phyloP scores from a whole-genome alignment of 306 rosid species.

The Lathyrus oleraceus region DNA sequence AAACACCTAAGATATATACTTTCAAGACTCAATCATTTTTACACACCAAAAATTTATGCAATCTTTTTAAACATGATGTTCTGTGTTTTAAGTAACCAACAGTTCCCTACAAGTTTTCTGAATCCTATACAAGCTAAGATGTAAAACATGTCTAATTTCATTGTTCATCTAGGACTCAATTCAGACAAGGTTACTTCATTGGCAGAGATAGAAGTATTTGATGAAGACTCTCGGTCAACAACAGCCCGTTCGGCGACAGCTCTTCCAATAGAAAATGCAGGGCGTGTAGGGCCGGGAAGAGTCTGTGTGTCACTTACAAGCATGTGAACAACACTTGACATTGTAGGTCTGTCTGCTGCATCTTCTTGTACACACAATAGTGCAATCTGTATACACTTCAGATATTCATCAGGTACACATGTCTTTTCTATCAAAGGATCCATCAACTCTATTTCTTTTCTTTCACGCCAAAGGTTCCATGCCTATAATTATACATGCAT shows the following conservation, averaged over 20 bases:
- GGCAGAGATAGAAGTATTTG: slow-evolving; percentile 29
- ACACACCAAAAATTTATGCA: neutral
- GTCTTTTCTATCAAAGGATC: slow-evolving; percentile 44
- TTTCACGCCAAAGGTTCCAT: slow-evolving; percentile 55
- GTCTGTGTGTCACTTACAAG: slow-evolving; percentile 38
- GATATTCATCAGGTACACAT: slow-evolving; percentile 30
- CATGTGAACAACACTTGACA: slow-evolving; percentile 49
- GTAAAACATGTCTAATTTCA: neutral
- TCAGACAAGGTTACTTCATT: slow-evolving; percentile 28
- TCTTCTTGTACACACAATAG: slow-evolving; percentile 61
- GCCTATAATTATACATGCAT: slow-evolving; percentile 36
- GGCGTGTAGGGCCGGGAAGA: slow-evolving; percentile 51
- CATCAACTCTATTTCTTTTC: slow-evolving; percentile 44
- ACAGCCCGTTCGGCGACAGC: neutral
- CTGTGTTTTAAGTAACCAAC: neutral
- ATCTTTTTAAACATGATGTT: slow-evolving; percentile 8
- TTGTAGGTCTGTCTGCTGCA: slow-evolving; percentile 56
- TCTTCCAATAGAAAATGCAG: slow-evolving; percentile 47
- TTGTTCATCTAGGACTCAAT: slow-evolving; percentile 31
- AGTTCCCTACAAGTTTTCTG: neutral
- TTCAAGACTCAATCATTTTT: neutral
- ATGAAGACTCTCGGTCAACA: slow-evolving; percentile 21
- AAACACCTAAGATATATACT: slow-evolving; percentile 1
- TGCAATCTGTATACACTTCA: slow-evolving; percentile 45
- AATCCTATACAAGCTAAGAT: slow-evolving; percentile 21